These are phyloP conservation scores for maize (Zea mays) DNA, from an alignment of 176 grass and related monocot species.

Conservation along the genomic window Zm-B73-REFERENCE-NAM-5.0 NC_050097.1:187370001-187370500, in stretches of 20 bases:
- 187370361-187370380: constrained; percentile 93
- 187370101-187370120: constrained; percentile 75
- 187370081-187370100: constrained; percentile 90
- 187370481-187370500: constrained; percentile 95
- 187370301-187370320: constrained; percentile 96
- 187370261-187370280: constrained; percentile 78
- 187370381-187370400: constrained; percentile 99
- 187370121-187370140: constrained; percentile 82
- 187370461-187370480: constrained; percentile 99
- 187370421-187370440: constrained; percentile 86
- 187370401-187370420: constrained; percentile 97
- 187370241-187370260: constrained; percentile 86
- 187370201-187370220: constrained; percentile 95
- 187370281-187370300: constrained; percentile 91
- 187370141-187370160: constrained; percentile 95
- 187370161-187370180: constrained; percentile 96
- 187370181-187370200: constrained; percentile 99
- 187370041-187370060: constrained; percentile 85
- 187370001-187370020: constrained; percentile 94
- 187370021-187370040: constrained; percentile 98
- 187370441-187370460: constrained; percentile 93
- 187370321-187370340: constrained; percentile 94
- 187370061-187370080: constrained; percentile 75
- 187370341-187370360: constrained; percentile 93
- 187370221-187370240: constrained; percentile 87